Conservation (phyloP, 208 protist species). For the Wallacemonas rigidus region DNA sequence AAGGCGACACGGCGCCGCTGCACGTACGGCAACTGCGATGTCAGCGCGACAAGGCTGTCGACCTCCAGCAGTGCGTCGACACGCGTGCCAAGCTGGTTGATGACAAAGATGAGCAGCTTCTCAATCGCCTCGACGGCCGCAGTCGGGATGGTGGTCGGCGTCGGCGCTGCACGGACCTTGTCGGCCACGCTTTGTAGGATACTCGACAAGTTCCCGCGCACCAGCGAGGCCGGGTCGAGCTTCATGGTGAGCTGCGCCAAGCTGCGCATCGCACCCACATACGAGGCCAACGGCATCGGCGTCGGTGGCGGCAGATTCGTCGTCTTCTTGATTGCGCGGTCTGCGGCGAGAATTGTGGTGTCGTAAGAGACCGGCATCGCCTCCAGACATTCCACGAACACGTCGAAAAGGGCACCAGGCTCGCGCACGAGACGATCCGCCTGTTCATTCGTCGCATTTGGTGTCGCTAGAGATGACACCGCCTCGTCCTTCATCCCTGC, state of each 20-base stretch:
- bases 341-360: conserved; percentile 9
- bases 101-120: conserved; percentile 28
- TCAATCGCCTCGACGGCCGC: conserved; percentile 33
- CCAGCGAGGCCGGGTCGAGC: conserved; percentile 21
- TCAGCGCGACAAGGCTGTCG: conserved; percentile 54
- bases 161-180: conserved; percentile 27
- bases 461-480: conserved; percentile 1
- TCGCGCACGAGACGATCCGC: conserved; percentile 28
- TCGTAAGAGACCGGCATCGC: conserved; percentile 39
- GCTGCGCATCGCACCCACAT: conserved; percentile 45
- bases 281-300: conserved; percentile 43
- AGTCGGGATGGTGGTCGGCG: conserved; percentile 17
- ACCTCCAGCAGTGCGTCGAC: conserved; percentile 70
- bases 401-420: conserved; percentile 35
- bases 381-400: conserved; percentile 46
- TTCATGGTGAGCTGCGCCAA: conserved; percentile 29
- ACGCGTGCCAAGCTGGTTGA: conserved; percentile 18
- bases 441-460: conserved; percentile 32
- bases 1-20: conserved; percentile 57
- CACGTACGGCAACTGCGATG: conserved; percentile 60
- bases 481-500: neutral
- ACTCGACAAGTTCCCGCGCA: conserved; percentile 25
- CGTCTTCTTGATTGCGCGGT: conserved; percentile 37
- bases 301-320: conserved; percentile 28
- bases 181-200: conserved; percentile 38